These are phyloP conservation scores for Plantago lanceolata DNA, from an alignment of 305 asterid genomes.

Conservation along the genomic window DNA sequence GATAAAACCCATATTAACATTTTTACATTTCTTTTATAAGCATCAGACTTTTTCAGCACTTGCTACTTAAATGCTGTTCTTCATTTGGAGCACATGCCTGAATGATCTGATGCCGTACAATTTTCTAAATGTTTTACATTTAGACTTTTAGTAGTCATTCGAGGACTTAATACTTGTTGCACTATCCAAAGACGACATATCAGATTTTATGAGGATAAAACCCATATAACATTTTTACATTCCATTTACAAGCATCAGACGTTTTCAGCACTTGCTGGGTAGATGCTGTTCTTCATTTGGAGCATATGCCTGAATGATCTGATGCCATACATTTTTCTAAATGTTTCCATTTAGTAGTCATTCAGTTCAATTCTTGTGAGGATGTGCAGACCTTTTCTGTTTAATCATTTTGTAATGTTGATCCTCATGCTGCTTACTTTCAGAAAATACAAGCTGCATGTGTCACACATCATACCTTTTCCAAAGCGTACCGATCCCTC, in stretches of 20 bases:
- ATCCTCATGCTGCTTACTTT: slow-evolving; percentile 26
- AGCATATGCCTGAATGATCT: neutral
- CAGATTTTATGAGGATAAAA: neutral
- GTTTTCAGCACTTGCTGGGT: neutral
- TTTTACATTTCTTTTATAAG: neutral
- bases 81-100: too few relatives aligned
- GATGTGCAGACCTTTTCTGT: slow-evolving; percentile 11
- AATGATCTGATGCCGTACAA: neutral
- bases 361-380: neutral
- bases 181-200: neutral
- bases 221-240: too few relatives aligned
- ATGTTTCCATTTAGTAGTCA: neutral
- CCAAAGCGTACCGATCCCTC: slow-evolving; percentile 53
- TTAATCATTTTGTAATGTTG: slow-evolving; percentile 7
- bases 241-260: neutral
- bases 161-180: neutral
- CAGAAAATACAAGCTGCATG: slow-evolving; percentile 61
- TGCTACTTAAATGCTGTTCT: neutral
- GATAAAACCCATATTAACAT: neutral
- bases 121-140: too few relatives aligned
- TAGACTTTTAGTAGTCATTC: too few relatives aligned
- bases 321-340: neutral
- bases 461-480: slow-evolving; percentile 57
- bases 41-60: neutral
- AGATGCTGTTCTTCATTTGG: too few relatives aligned